Evolutionary conservation across 1,284 basidiomycete species (phyloP).

Genomic region (Somion occarium): DNA sequence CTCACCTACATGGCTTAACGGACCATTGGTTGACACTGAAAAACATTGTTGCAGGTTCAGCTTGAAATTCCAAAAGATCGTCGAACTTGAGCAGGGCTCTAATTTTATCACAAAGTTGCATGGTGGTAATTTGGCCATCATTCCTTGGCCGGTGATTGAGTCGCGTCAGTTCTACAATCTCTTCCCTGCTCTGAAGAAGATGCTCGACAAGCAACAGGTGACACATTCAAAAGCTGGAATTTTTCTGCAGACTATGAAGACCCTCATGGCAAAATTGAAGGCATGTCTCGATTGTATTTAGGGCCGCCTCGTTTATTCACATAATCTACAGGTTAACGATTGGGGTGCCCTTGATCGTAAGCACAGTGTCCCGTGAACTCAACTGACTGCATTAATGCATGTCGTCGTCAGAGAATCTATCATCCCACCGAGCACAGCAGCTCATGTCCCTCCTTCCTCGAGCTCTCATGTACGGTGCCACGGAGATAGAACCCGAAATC

Average conservation of each 20-base stretch:
- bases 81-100: conserved; percentile 52
- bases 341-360: conserved; percentile 59
- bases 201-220: conserved; percentile 40
- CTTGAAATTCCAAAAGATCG: conserved; percentile 51
- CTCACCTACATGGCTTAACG: background rate
- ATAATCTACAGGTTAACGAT: conserved; percentile 45
- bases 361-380: too few relatives aligned
- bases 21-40: background rate
- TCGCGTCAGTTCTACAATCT: conserved; percentile 52
- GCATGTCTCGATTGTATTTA: conserved; percentile 23
- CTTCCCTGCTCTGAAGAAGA: conserved; percentile 41
- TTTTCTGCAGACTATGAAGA: conserved; percentile 55
- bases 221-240: conserved; percentile 48
- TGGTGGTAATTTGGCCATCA: conserved; percentile 47
- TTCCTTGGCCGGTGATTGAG: conserved; percentile 65
- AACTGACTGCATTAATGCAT: too few relatives aligned
- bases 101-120: conserved; percentile 60
- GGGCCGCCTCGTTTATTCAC: background rate
- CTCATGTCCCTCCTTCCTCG: conserved; percentile 36
- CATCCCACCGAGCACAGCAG: conserved; percentile 45
- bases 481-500: conserved; percentile 39
- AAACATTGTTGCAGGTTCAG: conserved; percentile 35
- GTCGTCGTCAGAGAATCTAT: conserved; percentile 50
- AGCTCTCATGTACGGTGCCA: conserved; percentile 42
- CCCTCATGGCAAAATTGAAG: conserved; percentile 64